Base-by-base conservation (phyloP, 805 yeast species). In the Wickerhamiella kurtzmanii region DNA sequence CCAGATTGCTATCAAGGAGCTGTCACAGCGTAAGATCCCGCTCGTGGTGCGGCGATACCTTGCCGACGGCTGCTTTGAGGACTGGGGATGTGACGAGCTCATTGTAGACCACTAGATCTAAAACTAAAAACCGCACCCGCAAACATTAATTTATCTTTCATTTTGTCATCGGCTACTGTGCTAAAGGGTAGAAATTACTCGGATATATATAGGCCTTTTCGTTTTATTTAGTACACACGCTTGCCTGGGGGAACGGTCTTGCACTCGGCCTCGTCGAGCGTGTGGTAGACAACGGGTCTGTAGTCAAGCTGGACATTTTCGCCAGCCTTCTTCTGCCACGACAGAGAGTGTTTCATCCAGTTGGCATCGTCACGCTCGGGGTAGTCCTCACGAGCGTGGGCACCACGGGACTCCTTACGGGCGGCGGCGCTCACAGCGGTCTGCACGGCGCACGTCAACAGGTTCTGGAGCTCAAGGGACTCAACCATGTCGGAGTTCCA, bases 401-500 rank as follows among this genome's bases (percentile, higher is more conserved):
- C 97, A 72, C 98, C 98, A 74, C 98, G 85, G 36, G 96, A 87
- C 72, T 89, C 98, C 62, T 74, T 80, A 75, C 98, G 85, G 48
- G 86, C 94, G 53, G 92, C 87, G 45, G 98, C 98, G 53, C 94
- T 77, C 55, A 71, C 72, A 32, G 97, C 97, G 45, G 96, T 88
- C 74, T 92, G 98, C 54, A 81, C 79, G 52, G 97, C 97, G 74
- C 96, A 86, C 44, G 97, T 88, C 66, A 89, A 75, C 74, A 89
- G 76, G 80, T 89, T 89, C 69, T 88, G 96, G 65, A 89, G 75
- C 70, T 89, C 98, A 59, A 92, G 74, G 47, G 97, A 84, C 73
- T 89, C 98, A 45, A 88, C 94, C 64, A 89, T 73, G 66, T 89
- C 98, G 44, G 95, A 80, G 76, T 89, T 89, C 98, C 98, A 89